These are phyloP conservation scores for Luffa aegyptiaca DNA, from an alignment of 306 rosid genomes.

Conservation along the genomic window DNA sequence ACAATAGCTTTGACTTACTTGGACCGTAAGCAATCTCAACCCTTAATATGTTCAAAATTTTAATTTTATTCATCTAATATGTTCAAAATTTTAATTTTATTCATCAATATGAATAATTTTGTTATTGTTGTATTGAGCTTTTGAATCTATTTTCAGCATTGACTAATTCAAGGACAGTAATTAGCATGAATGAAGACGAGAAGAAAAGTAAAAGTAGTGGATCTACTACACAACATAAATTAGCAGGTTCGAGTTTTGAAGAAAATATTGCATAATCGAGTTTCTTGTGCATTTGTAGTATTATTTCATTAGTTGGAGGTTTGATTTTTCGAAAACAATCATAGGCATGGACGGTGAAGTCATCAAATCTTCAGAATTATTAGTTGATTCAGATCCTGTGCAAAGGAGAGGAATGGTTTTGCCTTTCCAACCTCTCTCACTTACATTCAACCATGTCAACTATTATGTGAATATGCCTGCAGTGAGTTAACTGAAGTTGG, in stretches of 20 bases:
- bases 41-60: background rate
- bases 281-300: background rate
- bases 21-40: constrained; percentile 40
- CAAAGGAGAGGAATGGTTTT: constrained; percentile 44
- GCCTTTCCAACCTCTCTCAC: constrained; percentile 58
- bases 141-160: constrained; percentile 29
- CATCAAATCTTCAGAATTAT: background rate
- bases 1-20: constrained; percentile 42
- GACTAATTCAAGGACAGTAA: constrained; percentile 31
- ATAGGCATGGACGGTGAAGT: background rate
- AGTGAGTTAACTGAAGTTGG: constrained; percentile 24
- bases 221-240: background rate
- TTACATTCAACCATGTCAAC: constrained; percentile 51
- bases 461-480: constrained; percentile 68
- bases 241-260: background rate
- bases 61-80: background rate
- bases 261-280: background rate
- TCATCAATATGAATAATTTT: too few relatives aligned
- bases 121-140: background rate
- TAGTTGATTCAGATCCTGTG: background rate
- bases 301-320: background rate
- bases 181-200: constrained; percentile 20
- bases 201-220: constrained; percentile 6
- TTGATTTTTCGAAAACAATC: background rate
- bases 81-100: constrained; percentile 2